These are phyloP conservation scores for Rhodotorula taiwanensis DNA, from an alignment of 768 basidiomycete genomes.

Conservation along the genomic window DNA sequence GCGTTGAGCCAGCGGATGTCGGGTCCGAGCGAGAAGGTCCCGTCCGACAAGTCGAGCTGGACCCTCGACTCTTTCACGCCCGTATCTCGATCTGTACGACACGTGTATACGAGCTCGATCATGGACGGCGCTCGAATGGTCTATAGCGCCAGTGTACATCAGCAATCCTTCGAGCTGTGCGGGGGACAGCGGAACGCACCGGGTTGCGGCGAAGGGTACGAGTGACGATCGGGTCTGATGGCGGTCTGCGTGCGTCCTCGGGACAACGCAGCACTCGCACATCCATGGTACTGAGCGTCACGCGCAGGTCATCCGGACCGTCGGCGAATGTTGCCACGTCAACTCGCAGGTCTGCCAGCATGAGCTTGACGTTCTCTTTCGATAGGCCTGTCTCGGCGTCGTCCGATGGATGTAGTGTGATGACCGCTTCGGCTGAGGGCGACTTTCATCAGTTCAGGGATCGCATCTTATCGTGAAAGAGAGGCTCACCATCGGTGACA, in stretches of 20 bases:
- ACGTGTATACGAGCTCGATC: conserved; percentile 46
- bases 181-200: conserved; percentile 49
- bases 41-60: conserved; percentile 11
- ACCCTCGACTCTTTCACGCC: conserved; percentile 25
- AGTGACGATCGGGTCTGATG: no score
- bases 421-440: no score
- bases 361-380: no score
- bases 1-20: conserved; percentile 61
- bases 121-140: conserved; percentile 49
- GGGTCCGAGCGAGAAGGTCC: conserved; percentile 44
- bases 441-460: no score
- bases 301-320: conserved; percentile 62
- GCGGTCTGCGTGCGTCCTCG: no score
- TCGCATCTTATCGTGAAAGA: no score
- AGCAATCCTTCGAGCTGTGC: no score
- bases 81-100: conserved; percentile 13
- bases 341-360: conserved; percentile 58
- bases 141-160: no score
- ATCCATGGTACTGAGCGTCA: conserved; percentile 55
- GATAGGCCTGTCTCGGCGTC: no score
- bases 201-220: conserved; percentile 57
- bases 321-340: conserved; percentile 63
- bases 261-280: no score
- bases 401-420: no score
- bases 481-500: conserved; percentile 46